Base-by-base conservation (phyloP, 352 stramenopile genomes). In the Blastocystis sp. region DNA sequence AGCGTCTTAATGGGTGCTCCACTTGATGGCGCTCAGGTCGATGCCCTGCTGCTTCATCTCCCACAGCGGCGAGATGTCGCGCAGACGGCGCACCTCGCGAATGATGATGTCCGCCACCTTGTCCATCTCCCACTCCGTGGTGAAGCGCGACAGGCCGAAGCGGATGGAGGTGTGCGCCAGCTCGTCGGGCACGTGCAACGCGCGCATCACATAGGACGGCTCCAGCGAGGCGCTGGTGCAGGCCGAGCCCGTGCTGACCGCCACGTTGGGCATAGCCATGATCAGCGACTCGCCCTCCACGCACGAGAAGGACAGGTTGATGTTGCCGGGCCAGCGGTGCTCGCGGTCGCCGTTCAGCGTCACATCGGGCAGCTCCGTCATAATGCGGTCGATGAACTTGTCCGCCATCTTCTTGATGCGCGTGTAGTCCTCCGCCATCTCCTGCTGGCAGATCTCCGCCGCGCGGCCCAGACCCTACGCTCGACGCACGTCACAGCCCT, bases 1-100 rank as follows among this genome's bases (percentile, higher is more conserved):
- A 84, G 28, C 65, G 52, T 95, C 94, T 91, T 98, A 96, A 91
- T 99, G 95, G 57, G 93, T 60, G 69, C 74, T 96, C 97, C 97
- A 99, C 92, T 99, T 94, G 91, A 99, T 99, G 87, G 93, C 94
- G 90, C 97, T 98, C n/a, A 98, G 94, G 91, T 99, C 97, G 87
- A 99, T 98, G 80, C 97, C 97, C 92, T 99, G 97, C 92, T 99
- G 96, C 61, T 99, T 96, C 95, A 99, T 98, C 92, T 99, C 97
- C 96, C 96, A 99, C 38, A 99, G 92, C 38, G 97, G 97, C 76
- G 92, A 97, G 96, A 99, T 99, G 89, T 98, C 96, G 76, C 97
- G 95, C 89, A 99, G 92, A 66, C 96, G 94, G 60, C 89, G 93
- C 6, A 99, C 97, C 91, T 99, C 77, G 90, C 95, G 94, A 76